Conservation (phyloP, 768 basidiomycete species). For the Rubroboletus pulcherrimus region DNA sequence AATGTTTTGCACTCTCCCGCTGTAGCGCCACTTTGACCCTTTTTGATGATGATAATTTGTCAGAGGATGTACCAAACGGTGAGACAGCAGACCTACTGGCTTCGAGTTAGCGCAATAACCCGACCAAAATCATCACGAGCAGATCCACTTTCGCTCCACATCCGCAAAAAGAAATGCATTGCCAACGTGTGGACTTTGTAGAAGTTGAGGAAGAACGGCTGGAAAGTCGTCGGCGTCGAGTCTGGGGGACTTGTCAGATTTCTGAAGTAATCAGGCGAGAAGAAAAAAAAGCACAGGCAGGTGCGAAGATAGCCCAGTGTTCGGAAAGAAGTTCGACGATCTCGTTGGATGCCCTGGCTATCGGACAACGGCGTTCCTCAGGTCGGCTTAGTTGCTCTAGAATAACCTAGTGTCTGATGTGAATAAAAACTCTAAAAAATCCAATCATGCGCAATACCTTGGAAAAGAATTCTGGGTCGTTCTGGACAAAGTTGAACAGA, state of each 20-base stretch:
- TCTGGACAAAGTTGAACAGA: conserved; percentile 69
- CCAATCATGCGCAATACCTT: conserved; percentile 42
- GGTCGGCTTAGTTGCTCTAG: conserved; percentile 78
- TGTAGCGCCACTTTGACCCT: conserved; percentile 77
- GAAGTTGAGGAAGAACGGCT: conserved; percentile 87
- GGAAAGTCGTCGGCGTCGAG: conserved; percentile 75
- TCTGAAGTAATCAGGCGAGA: not conserved
- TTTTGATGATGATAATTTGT: conserved; percentile 6
- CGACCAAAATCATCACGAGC: conserved; percentile 72
- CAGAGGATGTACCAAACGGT: not conserved
- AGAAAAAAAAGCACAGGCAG: conserved; percentile 59
- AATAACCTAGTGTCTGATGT: conserved; percentile 49
- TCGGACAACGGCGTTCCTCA: conserved; percentile 71
- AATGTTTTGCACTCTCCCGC: conserved; percentile 67
- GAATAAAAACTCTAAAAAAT: conserved; percentile 1
- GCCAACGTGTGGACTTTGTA: conserved; percentile 77
- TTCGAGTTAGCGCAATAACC: conserved; percentile 71
- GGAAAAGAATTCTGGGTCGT: conserved; percentile 68
- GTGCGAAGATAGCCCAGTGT: conserved; percentile 82
- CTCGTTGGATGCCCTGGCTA: conserved; percentile 81
- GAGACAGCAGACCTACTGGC: conserved; percentile 60
- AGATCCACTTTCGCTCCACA: conserved; percentile 89
- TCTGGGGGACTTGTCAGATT: conserved; percentile 35
- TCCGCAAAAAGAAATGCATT: conserved; percentile 82
- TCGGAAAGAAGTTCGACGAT: conserved; percentile 81